Evolutionary conservation across 179 eudicot genomes (phyloP).

Genomic region (Beta lomatogona): DNA sequence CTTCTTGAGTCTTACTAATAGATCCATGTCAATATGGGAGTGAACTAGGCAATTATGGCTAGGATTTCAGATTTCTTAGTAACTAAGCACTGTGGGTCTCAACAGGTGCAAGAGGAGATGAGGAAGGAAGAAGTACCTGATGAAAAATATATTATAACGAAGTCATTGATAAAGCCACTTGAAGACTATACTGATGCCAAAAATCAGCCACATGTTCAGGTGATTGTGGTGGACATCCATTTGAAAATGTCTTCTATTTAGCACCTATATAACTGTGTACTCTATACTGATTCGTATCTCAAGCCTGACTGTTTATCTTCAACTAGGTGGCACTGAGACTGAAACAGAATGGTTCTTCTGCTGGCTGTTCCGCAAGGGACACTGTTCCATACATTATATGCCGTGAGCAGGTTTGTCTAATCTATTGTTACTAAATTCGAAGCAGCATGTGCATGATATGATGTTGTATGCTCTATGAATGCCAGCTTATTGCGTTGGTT

Average conservation of each 20-base stretch:
- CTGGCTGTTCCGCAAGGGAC: slow-evolving; percentile 94
- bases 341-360: slow-evolving; percentile 69
- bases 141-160: slow-evolving; percentile 86
- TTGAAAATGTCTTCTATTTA: not conserved
- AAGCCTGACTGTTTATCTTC: slow-evolving; percentile 11
- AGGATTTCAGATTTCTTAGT: slow-evolving; percentile 5
- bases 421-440: not conserved
- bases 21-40: not conserved
- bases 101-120: slow-evolving; percentile 89
- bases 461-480: not conserved
- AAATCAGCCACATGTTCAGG: slow-evolving; percentile 97
- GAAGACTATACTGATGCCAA: slow-evolving; percentile 96
- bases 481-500: slow-evolving; percentile 7
- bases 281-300: not conserved
- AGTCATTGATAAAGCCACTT: slow-evolving; percentile 81
- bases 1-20: not conserved
- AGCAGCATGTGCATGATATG: not conserved
- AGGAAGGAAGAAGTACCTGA: slow-evolving; percentile 80
- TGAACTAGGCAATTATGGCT: slow-evolving; percentile 5
- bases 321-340: slow-evolving; percentile 83
- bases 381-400: slow-evolving; percentile 94
- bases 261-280: not conserved
- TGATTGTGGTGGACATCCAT: slow-evolving; percentile 34
- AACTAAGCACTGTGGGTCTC: slow-evolving; percentile 10
- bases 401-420: slow-evolving; percentile 75